phyloP scores from a whole-genome alignment of 2,329 filamentous ascomycete species.

The Hymenoscyphus scutula region DNA sequence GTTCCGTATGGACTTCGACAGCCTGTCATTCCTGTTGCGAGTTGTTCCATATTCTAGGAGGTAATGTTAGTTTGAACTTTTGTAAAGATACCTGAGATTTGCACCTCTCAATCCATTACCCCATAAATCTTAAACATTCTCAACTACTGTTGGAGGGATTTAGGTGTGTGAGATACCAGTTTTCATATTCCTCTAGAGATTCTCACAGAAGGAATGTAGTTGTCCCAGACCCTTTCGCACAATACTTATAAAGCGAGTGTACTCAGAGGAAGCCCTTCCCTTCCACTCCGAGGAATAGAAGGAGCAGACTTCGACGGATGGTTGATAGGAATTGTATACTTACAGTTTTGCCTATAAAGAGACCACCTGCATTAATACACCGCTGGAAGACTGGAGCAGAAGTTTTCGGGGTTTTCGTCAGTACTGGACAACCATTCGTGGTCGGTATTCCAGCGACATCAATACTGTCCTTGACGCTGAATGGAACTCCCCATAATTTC shows the following conservation, averaged over 20 bases:
- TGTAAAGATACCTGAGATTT: neutral
- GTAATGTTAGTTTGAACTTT: neutral
- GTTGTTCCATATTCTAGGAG: slow-evolving; percentile 47
- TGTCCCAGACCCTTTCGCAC: neutral
- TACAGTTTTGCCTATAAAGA: slow-evolving; percentile 54
- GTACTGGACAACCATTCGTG: slow-evolving; percentile 45
- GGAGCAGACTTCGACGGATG: too few relatives aligned
- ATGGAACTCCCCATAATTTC: slow-evolving; percentile 49
- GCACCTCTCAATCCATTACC: too few relatives aligned
- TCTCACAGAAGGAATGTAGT: too few relatives aligned
- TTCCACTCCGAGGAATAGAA: too few relatives aligned
- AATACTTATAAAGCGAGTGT: too few relatives aligned
- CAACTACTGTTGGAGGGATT: too few relatives aligned
- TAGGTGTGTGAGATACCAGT: neutral
- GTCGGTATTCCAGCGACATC: slow-evolving; percentile 47
- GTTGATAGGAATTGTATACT: neutral
- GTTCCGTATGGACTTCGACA: slow-evolving; percentile 53
- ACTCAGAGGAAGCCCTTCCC: too few relatives aligned
- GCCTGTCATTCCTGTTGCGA: slow-evolving; percentile 55
- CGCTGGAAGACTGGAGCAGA: slow-evolving; percentile 47
- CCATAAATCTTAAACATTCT: too few relatives aligned
- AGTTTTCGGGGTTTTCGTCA: slow-evolving; percentile 45
- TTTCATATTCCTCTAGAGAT: too few relatives aligned
- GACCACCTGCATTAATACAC: slow-evolving; percentile 49
- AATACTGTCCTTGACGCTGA: slow-evolving; percentile 50